These are phyloP conservation scores for Clonostachys solani DNA, from an alignment of 2,329 filamentous ascomycete species.

Conservation along the genomic window DNA sequence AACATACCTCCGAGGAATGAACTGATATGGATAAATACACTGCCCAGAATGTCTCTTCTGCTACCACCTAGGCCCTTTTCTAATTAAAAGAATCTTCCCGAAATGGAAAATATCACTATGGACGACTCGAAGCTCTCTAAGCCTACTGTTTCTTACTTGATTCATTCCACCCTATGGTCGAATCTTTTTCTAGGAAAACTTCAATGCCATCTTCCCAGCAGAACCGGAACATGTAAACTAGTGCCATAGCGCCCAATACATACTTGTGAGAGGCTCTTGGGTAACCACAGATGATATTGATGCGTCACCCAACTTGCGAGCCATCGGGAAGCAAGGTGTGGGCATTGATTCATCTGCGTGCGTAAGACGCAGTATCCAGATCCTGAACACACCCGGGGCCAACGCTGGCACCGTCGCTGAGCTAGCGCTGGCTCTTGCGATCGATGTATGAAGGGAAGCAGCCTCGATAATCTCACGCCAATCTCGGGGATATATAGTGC, in stretches of 20 bases:
- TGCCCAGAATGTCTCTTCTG: too few species aligned
- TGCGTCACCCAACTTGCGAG: constrained; percentile 25
- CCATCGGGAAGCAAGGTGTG: constrained; percentile 41
- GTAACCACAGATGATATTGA: constrained; percentile 30
- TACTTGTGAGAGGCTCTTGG: constrained; percentile 29
- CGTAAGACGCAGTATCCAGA: constrained; percentile 27
- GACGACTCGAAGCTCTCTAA: too few species aligned
- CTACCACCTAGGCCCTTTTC: too few species aligned
- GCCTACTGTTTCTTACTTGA: constrained; percentile 32
- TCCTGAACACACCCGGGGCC: constrained; percentile 40
- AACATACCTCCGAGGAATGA: too few species aligned
- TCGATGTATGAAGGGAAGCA: constrained; percentile 24
- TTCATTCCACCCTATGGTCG: constrained; percentile 26
- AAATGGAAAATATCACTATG: too few species aligned
- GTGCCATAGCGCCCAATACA: constrained; percentile 29
- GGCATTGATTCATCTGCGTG: constrained; percentile 35
- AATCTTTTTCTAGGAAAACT: constrained; percentile 25
- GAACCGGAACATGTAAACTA: constrained; percentile 28
- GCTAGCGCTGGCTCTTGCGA: constrained; percentile 24
- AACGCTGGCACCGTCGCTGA: constrained; percentile 36
- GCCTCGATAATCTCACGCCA: constrained; percentile 21
- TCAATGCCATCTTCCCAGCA: constrained; percentile 28
- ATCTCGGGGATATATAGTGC: constrained; percentile 15
- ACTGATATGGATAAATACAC: too few species aligned
- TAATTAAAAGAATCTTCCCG: too few species aligned